A percentile compares a stretch with the other conserved stretches of the same genome.
Conservation (phyloP, 2,329 filamentous ascomycete species). For the Fusarium domesticum region DNA sequence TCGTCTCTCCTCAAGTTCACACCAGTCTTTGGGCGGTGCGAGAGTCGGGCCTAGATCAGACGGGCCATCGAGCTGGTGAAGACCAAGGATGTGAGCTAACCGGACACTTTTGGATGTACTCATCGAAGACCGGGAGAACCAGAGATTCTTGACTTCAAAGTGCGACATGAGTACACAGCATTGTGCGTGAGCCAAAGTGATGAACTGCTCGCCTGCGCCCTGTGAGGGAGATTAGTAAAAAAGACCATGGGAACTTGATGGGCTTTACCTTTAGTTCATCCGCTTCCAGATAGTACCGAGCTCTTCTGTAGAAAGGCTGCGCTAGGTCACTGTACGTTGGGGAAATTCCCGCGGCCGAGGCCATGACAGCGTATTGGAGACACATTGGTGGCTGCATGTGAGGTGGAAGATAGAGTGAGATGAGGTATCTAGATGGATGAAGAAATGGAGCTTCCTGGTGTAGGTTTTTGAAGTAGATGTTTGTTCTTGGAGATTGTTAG, state of each 20-base stretch:
- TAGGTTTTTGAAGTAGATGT: slow-evolving; percentile 16
- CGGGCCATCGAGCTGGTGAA: slow-evolving; percentile 68
- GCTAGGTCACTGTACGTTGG: slow-evolving; percentile 13
- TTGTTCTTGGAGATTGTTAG: slow-evolving; percentile 15
- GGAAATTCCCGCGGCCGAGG: slow-evolving; percentile 13
- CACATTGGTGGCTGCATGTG: slow-evolving; percentile 29
- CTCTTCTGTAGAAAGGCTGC: slow-evolving; percentile 21
- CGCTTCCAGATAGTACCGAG: slow-evolving; percentile 23
- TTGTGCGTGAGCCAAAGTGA: slow-evolving; percentile 69
- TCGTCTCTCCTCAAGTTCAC: slow-evolving; percentile 68
- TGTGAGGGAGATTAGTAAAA: slow-evolving; percentile 1
- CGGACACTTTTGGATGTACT: slow-evolving; percentile 68
- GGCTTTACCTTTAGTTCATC: slow-evolving; percentile 26
- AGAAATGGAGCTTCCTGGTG: slow-evolving; percentile 15
- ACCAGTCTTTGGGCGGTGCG: slow-evolving; percentile 71
- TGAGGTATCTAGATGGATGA: slow-evolving; percentile 23
- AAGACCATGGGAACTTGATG: too few relatives aligned
- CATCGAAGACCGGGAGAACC: slow-evolving; percentile 79
- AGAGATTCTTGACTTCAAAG: slow-evolving; percentile 78
- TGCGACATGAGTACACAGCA: slow-evolving; percentile 68
- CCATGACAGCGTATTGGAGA: slow-evolving; percentile 25
- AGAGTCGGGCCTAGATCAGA: slow-evolving; percentile 70
- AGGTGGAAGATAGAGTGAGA: slow-evolving; percentile 22
- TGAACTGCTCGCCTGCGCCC: slow-evolving; percentile 26
- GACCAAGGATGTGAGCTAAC: slow-evolving; percentile 73